phyloP scores from a whole-genome alignment of 23 red algal genomes.

The Gracilaria gracilis region DNA sequence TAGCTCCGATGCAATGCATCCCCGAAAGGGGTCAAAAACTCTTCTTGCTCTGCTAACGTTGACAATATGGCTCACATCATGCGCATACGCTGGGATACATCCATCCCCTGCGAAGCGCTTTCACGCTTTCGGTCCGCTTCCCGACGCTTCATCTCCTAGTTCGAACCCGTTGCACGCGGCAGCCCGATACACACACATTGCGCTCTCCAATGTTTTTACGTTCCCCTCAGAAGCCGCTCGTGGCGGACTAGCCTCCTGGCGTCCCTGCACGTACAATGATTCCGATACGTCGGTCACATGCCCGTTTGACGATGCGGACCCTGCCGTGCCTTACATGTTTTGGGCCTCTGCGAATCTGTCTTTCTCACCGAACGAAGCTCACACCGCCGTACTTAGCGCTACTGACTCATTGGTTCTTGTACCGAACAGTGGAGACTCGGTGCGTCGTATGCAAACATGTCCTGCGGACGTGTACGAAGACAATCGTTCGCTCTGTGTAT shows the following conservation, averaged over 20 bases:
- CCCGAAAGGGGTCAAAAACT: neutral
- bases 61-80: neutral
- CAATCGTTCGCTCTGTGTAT: slow-evolving; percentile 15
- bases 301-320: slow-evolving; percentile 50
- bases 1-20: neutral
- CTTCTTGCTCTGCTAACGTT: neutral
- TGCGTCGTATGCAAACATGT: neutral
- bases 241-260: slow-evolving; percentile 53
- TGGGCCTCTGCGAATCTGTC: slow-evolving; percentile 54
- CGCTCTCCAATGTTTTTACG: slow-evolving; percentile 4
- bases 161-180: slow-evolving; percentile 35
- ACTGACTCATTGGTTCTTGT: neutral
- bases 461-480: slow-evolving; percentile 34
- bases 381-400: slow-evolving; percentile 7
- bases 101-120: slow-evolving; percentile 17
- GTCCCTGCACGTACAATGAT: slow-evolving; percentile 23
- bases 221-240: slow-evolving; percentile 48
- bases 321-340: slow-evolving; percentile 23
- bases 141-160: slow-evolving; percentile 1
- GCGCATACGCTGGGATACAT: neutral
- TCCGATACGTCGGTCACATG: slow-evolving; percentile 23
- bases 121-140: slow-evolving; percentile 67
- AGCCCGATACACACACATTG: neutral
- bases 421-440: neutral
- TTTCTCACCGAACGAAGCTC: neutral